Conservation (phyloP, 73 alveolate genomes). For the Paramecium caudatum region DNA sequence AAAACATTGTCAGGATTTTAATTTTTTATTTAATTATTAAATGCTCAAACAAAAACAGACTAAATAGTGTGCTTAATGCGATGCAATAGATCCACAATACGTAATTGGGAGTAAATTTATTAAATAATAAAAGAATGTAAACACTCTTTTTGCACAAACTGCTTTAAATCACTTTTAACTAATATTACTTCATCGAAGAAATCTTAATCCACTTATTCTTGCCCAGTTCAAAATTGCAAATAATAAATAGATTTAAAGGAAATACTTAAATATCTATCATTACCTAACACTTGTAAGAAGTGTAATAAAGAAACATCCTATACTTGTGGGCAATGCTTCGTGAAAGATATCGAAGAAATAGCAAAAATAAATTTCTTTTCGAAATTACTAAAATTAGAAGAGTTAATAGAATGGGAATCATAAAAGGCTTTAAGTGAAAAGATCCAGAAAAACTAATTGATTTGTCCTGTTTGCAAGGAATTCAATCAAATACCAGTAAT, state of each 20-base stretch:
- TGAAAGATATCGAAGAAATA: conserved; percentile 48
- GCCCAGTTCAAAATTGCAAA: conserved; percentile 32
- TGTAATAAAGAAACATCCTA: conserved; percentile 37
- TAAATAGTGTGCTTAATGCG: conserved; percentile 53
- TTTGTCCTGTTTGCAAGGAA: conserved; percentile 59
- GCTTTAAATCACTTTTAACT: background rate
- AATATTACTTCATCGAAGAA: background rate
- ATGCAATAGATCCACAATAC: background rate
- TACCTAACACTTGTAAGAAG: conserved; percentile 32
- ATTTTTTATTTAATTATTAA: conserved; percentile 30
- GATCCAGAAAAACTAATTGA: background rate
- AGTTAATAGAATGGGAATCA: background rate
- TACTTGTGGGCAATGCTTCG: conserved; percentile 35
- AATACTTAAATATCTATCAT: conserved; percentile 9
- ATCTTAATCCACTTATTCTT: background rate
- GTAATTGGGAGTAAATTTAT: background rate
- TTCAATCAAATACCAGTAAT: conserved; percentile 58
- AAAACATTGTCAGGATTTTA: conserved; percentile 29
- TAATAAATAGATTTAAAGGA: background rate
- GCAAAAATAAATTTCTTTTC: conserved; percentile 63
- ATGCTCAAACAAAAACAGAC: conserved; percentile 48
- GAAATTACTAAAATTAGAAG: conserved; percentile 21
- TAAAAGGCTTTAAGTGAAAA: background rate
- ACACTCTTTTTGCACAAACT: background rate
- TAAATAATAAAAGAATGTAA: conserved; percentile 23